Evolutionary conservation across 768 basidiomycete genomes (phyloP), one percentile per base, ranked within the genome.

Genomic region (Auricularia auricula-judae): DNA sequence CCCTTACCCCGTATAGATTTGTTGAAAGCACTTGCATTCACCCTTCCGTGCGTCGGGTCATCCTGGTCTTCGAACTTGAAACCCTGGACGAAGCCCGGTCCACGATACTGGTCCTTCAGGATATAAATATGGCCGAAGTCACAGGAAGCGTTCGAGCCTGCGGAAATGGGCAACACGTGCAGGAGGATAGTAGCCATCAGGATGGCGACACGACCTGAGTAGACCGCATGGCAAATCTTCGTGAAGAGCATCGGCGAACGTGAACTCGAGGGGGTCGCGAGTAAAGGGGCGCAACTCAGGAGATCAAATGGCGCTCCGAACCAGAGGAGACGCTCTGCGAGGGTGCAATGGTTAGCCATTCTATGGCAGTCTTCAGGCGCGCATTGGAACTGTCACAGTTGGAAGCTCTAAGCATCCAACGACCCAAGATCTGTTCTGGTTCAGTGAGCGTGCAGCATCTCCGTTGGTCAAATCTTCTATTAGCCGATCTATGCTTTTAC

Each of bases 41-140:
- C 83, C 62, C 81, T 75, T n/a, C 86, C 86, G 66, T 86, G 82
- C 0, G 86, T 87, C n/a, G 84, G 85, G 70, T 87, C 86, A 64
- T 79, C 69, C 34, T 71, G 63, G 7, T 78, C 80, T 67, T 83
- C 77, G 80, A 81, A 86, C 1, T 69, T 72, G 76, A 80, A 87
- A 4, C 65, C 65, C 21, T 76, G 62, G 65, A 81, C 75, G 69
- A 87, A 87, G 68, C 76, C 74, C 12, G 63, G 7, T 43, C 79
- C 80, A 56, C 75, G 65, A 70, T 76, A 69, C 1, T 34, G 61
- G 29, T 77, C 72, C 2, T 65, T 66, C 39, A 75, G 67, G 16
- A 18, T 62, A 64, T 77, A 78, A 11, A 35, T 29, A 29, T 14
- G 29, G 34, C 14, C 21, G 23, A 35, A 34, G 29, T 59, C 18